A percentile compares a stretch with the other conserved stretches of the same genome.
Evolutionary conservation across 768 basidiomycete species (phyloP).

Genomic region (Sarcomyxa edulis): DNA sequence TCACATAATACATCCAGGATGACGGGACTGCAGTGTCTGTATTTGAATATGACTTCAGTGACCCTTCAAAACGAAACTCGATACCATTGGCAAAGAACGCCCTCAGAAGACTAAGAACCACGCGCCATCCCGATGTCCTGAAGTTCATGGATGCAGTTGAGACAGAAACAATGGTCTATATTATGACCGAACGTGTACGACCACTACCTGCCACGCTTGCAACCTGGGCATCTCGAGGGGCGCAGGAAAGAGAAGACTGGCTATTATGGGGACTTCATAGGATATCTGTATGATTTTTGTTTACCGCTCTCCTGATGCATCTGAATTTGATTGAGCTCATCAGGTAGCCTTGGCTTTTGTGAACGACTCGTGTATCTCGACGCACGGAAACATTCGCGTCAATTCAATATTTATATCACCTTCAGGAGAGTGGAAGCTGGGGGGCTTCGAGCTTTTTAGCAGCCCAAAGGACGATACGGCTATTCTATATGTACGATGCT

Average conservation of each 20-base stretch:
- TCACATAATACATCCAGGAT: conserved; percentile 51
- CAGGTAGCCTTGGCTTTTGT: conserved; percentile 89
- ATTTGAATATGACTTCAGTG: conserved; percentile 84
- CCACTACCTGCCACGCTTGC: conserved; percentile 63
- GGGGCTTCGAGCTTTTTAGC: conserved; percentile 89
- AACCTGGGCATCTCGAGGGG: conserved; percentile 54
- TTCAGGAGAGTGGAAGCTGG: conserved; percentile 95
- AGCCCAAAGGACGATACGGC: conserved; percentile 74
- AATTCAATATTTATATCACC: conserved; percentile 85
- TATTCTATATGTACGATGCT: conserved; percentile 81
- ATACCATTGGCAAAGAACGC: conserved; percentile 84
- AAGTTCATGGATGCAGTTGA: conserved; percentile 94
- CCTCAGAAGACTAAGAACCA: conserved; percentile 82
- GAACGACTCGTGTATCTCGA: conserved; percentile 77
- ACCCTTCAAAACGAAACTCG: conserved; percentile 49
- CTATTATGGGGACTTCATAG: conserved; percentile 91
- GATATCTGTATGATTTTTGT: conserved; percentile 61
- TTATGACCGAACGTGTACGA: conserved; percentile 91
- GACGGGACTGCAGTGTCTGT: conserved; percentile 82
- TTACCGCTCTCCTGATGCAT: background rate
- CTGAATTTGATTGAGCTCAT: conserved; percentile 7
- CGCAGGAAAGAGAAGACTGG: conserved; percentile 81
- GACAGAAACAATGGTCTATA: conserved; percentile 79
- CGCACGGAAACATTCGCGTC: conserved; percentile 76
- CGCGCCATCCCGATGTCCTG: conserved; percentile 92